A percentile compares a stretch with the other conserved stretches of the same genome.
Conservation (phyloP, 176 grass and related monocot species). For the Ananas comosus region DNA sequence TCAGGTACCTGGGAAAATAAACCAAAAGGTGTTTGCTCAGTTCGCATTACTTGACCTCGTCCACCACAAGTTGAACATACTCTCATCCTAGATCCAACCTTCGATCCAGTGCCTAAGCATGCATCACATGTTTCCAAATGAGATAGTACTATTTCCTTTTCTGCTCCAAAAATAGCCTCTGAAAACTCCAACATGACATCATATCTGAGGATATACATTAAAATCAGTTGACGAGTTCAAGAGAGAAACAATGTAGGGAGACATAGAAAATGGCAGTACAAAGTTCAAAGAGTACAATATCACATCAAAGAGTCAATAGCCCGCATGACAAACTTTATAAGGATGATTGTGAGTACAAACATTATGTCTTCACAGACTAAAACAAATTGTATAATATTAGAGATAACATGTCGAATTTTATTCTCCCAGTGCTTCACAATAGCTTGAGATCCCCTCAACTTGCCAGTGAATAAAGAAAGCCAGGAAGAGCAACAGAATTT, state of each 20-base stretch:
- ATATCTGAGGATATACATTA: conserved; percentile 47
- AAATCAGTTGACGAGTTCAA: not conserved
- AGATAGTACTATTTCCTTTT: conserved; percentile 91
- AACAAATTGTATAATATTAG: not conserved
- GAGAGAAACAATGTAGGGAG: not conserved
- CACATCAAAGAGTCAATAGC: too few relatives aligned
- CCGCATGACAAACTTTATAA: not conserved
- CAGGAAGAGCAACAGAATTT: not conserved
- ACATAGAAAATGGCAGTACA: not conserved
- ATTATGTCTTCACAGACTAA: not conserved
- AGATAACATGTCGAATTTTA: not conserved
- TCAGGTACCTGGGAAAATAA: conserved; percentile 88
- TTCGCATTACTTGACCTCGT: conserved; percentile 94
- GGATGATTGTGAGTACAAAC: not conserved
- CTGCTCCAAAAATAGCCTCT: conserved; percentile 88
- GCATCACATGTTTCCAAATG: conserved; percentile 93
- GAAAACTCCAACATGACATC: conserved; percentile 86
- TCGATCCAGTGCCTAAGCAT: conserved; percentile 82
- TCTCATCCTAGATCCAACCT: conserved; percentile 76
- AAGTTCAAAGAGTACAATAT: not conserved
- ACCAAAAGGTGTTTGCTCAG: conserved; percentile 96
- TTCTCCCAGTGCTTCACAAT: not conserved
- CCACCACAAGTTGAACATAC: conserved; percentile 93
- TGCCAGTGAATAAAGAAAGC: not conserved
- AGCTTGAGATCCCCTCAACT: not conserved